Evolutionary conservation across 176 grass and related monocot species (phyloP), one percentile per base, ranked within the genome.

Genomic region (Cocos nucifera): DNA sequence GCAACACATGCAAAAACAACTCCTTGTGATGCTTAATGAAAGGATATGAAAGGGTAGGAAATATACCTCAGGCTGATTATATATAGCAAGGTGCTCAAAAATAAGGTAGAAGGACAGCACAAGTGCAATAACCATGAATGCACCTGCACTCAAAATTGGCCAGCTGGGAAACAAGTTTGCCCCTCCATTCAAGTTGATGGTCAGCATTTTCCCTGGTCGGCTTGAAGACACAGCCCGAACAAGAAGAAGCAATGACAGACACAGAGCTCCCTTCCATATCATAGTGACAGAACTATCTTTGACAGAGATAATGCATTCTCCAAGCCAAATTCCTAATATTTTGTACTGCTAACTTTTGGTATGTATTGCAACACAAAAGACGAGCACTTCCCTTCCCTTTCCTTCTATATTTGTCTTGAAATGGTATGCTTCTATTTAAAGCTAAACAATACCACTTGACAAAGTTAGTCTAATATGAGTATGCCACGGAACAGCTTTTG

Each of bases 21-120:
- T 39, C 7, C 7, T 39, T 2, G 9, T 39, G 32, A 39, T 39
- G 0, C 32, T 39, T 39, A 22, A 29, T 71, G 22, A 65, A 62
- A 67, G 48, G 60, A 74, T 21, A 21, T 0, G 1, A 21, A 21
- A 21, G 1, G 21, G 1, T 53, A 57, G 62, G 19, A 69, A 73
- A 58, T 24, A 29, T 75, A 92, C 93, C 93, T 97, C 93, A 16
- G 93, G 93, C 74, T 91, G 93, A 63, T 83, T 86, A 70, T 97
- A 97, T 51, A 83, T 70, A 64, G 78, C 83, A 19, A 97, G 84
- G 56, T 97, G 93, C 64, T 97, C 81, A 69, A 78, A 73, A 65
- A 87, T 92, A 75, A 97, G 84, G 76, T 85, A 92, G 20, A 97
- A 65, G 32, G 87, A 92, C 16, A 97, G 63, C 62, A 91, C 73